phyloP scores from a whole-genome alignment of 2,329 filamentous ascomycete species.

The Fusarium nurragi region DNA sequence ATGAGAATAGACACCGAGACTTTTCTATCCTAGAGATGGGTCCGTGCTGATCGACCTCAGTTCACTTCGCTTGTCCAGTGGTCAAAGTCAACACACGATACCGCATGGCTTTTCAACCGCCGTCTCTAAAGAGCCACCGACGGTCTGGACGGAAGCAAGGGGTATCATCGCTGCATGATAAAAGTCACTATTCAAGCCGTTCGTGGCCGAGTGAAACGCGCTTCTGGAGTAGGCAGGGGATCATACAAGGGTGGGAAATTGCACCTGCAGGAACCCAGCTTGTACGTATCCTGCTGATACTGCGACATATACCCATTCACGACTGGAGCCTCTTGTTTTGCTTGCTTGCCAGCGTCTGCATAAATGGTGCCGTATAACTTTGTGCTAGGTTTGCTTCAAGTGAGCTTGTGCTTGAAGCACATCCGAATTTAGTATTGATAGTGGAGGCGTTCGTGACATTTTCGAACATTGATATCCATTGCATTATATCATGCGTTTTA shows the following conservation, averaged over 20 bases:
- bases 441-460: not conserved
- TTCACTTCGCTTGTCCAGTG: slow-evolving; percentile 28
- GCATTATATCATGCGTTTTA: slow-evolving; percentile 19
- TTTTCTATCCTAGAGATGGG: not conserved
- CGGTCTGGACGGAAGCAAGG: not conserved
- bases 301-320: not conserved
- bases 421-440: not conserved
- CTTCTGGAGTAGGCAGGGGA: slow-evolving; percentile 31
- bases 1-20: not conserved
- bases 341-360: not conserved
- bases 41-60: slow-evolving; percentile 6
- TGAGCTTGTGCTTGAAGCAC: not conserved
- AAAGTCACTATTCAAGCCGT: slow-evolving; percentile 9
- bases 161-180: slow-evolving; percentile 8
- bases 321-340: no score
- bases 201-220: slow-evolving; percentile 37
- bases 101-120: slow-evolving; percentile 3
- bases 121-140: not conserved
- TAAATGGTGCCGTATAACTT: not conserved
- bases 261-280: slow-evolving; percentile 39
- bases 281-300: slow-evolving; percentile 2
- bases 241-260: slow-evolving; percentile 41
- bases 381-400: not conserved
- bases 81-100: not conserved
- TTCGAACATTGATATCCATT: not conserved